Conservation (phyloP, 768 basidiomycete species). For the Tylopilus sp. region DNA sequence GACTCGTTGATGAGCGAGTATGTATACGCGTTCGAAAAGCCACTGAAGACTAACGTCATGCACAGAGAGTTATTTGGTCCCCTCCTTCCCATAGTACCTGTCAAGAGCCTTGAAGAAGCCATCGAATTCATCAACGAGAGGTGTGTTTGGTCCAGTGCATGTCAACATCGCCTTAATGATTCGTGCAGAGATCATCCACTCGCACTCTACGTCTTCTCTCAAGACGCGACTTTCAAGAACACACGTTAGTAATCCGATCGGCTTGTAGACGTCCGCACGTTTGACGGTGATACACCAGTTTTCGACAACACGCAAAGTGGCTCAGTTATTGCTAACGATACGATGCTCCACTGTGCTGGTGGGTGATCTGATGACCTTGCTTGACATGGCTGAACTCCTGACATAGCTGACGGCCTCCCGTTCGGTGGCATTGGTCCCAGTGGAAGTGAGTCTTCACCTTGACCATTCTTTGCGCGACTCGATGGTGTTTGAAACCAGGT, state of each 20-base stretch:
- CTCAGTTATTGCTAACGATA: slow-evolving; percentile 66
- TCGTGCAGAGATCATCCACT: slow-evolving; percentile 65
- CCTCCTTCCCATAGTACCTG: slow-evolving; percentile 68
- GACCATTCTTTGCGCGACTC: neutral
- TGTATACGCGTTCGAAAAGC: slow-evolving; percentile 22
- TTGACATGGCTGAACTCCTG: neutral
- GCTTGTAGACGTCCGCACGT: neutral
- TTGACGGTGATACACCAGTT: slow-evolving; percentile 38
- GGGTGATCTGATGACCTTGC: slow-evolving; percentile 11
- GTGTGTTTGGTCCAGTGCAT: slow-evolving; percentile 32
- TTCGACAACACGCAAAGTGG: slow-evolving; percentile 71
- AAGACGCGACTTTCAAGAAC: slow-evolving; percentile 52
- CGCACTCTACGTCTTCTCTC: slow-evolving; percentile 73
- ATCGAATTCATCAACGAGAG: slow-evolving; percentile 62
- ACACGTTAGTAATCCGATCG: slow-evolving; percentile 44
- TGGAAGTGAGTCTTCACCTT: slow-evolving; percentile 51
- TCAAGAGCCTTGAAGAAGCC: slow-evolving; percentile 68
- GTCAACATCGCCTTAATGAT: neutral
- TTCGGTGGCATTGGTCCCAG: slow-evolving; percentile 73
- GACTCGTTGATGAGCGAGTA: slow-evolving; percentile 80
- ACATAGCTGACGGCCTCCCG: slow-evolving; percentile 56
- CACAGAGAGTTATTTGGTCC: slow-evolving; percentile 83
- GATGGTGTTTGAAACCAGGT: slow-evolving; percentile 33
- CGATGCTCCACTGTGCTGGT: slow-evolving; percentile 59
- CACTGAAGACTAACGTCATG: neutral